These are phyloP conservation scores for Mycena vulgaris DNA, from an alignment of 768 basidiomycete genomes.

Conservation along the genomic window DNA sequence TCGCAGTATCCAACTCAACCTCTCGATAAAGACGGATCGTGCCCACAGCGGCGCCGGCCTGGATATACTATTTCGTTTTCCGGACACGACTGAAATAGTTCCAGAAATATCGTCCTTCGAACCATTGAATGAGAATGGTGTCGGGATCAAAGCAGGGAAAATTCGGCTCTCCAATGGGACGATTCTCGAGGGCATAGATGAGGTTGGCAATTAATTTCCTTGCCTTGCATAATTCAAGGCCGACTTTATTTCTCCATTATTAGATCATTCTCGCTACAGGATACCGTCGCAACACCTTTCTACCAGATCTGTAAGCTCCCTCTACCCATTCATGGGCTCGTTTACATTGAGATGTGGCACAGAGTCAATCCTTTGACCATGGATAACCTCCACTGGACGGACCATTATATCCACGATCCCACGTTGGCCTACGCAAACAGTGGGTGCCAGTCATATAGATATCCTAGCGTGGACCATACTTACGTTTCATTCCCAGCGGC, in stretches of 20 bases:
- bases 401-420: slow-evolving; percentile 52
- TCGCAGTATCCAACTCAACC: neutral
- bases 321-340: too few species aligned
- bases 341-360: too few species aligned
- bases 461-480: neutral
- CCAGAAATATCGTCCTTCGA: slow-evolving; percentile 47
- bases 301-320: slow-evolving; percentile 30
- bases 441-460: neutral
- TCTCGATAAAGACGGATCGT: slow-evolving; percentile 37
- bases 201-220: neutral
- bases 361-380: slow-evolving; percentile 16
- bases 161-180: slow-evolving; percentile 19
- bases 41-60: slow-evolving; percentile 24
- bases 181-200: too few species aligned
- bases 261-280: slow-evolving; percentile 49
- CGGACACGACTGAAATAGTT: slow-evolving; percentile 43
- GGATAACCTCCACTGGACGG: slow-evolving; percentile 41
- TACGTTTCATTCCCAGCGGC: neutral
- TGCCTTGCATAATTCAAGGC: slow-evolving; percentile 43
- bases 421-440: slow-evolving; percentile 46
- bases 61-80: slow-evolving; percentile 40
- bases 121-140: slow-evolving; percentile 23
- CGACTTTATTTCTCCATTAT: neutral
- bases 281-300: slow-evolving; percentile 48
- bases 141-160: slow-evolving; percentile 40